These are phyloP conservation scores for Chrysosphaeria jannelii DNA, from an alignment of 2,329 filamentous ascomycete genomes.

Conservation along the genomic window DNA sequence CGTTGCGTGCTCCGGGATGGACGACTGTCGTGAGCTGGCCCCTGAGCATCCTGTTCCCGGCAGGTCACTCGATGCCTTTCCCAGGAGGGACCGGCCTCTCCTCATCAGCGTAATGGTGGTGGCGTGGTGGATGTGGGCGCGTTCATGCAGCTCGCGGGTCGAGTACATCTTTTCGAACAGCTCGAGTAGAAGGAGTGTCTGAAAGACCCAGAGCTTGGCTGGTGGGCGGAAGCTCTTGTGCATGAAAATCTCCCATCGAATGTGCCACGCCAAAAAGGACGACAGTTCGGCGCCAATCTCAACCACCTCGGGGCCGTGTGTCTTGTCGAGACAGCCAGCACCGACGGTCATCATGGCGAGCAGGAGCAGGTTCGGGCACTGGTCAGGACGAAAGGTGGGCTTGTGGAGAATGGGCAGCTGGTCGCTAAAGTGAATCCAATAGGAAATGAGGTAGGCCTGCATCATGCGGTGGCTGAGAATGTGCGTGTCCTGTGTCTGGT, in stretches of 20 bases:
- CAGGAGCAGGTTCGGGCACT: constrained; percentile 56
- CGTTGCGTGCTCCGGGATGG: constrained; percentile 24
- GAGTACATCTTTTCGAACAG: constrained; percentile 97
- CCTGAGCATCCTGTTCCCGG: constrained; percentile 30
- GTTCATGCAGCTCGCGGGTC: constrained; percentile 67
- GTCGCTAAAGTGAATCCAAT: constrained; percentile 84
- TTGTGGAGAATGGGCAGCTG: constrained; percentile 87
- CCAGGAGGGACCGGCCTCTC: constrained; percentile 68
- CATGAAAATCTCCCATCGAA: constrained; percentile 92
- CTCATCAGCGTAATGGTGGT: constrained; percentile 91
- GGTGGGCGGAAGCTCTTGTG: constrained; percentile 70
- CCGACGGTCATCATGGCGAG: constrained; percentile 81
- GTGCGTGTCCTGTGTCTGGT: constrained; percentile 32
- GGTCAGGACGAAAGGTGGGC: constrained; percentile 72
- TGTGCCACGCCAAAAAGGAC: constrained; percentile 71
- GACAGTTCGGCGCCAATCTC: constrained; percentile 55
- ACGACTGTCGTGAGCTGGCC: constrained; percentile 31
- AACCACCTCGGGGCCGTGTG: constrained; percentile 41
- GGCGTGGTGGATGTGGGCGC: constrained; percentile 87
- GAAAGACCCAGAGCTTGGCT: constrained; percentile 88
- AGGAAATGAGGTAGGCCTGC: constrained; percentile 77
- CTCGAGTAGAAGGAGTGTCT: constrained; percentile 65
- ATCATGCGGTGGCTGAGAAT: constrained; percentile 76
- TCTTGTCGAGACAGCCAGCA: constrained; percentile 64
- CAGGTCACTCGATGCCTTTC: constrained; percentile 56